phyloP scores from a whole-genome alignment of 768 basidiomycete genomes.

The Cyclocybe cylindracea region DNA sequence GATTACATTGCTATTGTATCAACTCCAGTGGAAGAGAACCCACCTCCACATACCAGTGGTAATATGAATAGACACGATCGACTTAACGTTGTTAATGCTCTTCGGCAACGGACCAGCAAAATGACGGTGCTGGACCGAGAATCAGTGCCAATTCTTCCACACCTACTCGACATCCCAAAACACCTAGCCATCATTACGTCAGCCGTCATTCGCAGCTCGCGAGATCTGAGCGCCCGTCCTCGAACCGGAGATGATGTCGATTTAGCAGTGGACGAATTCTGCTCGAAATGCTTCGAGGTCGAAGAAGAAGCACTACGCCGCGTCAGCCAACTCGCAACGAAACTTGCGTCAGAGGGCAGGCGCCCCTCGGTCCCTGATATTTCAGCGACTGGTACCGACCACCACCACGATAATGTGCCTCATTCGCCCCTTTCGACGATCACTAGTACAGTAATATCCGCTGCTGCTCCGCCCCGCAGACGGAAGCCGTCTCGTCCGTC shows the following conservation, averaged over 20 bases:
- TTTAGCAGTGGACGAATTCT: conserved; percentile 53
- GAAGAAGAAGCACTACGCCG: conserved; percentile 69
- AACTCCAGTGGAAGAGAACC: conserved; percentile 39
- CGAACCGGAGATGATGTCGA: conserved; percentile 35
- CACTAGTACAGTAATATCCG: conserved; percentile 15
- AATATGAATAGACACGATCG: conserved; percentile 48
- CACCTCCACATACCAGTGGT: no score
- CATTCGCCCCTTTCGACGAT: conserved; percentile 10
- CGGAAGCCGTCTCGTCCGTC: conserved; percentile 42
- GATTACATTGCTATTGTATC: conserved; percentile 80
- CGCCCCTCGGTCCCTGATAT: conserved; percentile 16
- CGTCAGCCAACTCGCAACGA: conserved; percentile 61
- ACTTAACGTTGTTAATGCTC: conserved; percentile 50
- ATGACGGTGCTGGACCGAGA: conserved; percentile 67
- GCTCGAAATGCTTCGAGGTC: conserved; percentile 62
- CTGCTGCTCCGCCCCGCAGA: conserved; percentile 10
- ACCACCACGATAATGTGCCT: conserved; percentile 2
- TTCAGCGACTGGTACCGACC: not conserved
- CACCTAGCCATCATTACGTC: conserved; percentile 78
- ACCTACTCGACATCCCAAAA: conserved; percentile 75
- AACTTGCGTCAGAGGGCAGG: conserved; percentile 24
- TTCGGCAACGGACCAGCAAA: conserved; percentile 55
- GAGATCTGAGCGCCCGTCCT: conserved; percentile 37
- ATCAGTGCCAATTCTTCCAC: conserved; percentile 70
- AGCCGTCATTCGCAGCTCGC: conserved; percentile 68